phyloP scores from a whole-genome alignment of 129 eudicot genomes.

The Rutidosis leptorrhynchoides region DNA sequence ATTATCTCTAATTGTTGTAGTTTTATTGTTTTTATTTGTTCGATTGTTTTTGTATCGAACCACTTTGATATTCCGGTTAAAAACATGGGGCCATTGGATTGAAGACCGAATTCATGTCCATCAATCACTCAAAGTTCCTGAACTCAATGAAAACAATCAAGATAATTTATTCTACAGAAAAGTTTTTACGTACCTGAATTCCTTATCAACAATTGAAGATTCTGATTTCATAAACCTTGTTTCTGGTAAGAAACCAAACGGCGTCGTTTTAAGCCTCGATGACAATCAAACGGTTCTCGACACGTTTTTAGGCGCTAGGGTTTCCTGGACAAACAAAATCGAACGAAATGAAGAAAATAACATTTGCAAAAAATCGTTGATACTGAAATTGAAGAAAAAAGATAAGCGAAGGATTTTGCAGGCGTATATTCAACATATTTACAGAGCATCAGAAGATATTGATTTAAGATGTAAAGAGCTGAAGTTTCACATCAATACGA shows the following conservation, averaged over 20 bases:
- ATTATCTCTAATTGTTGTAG: conserved; percentile 12
- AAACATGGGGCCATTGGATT: conserved; percentile 48
- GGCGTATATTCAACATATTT: conserved; percentile 69
- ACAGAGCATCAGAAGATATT: conserved; percentile 54
- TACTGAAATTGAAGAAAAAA: conserved; percentile 36
- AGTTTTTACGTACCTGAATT: conserved; percentile 56
- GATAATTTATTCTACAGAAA: conserved; percentile 57
- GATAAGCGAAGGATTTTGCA: conserved; percentile 62
- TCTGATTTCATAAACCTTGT: conserved; percentile 64
- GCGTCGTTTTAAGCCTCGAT: conserved; percentile 49
- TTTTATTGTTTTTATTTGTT: conserved; percentile 24
- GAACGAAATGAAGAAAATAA: conserved; percentile 12
- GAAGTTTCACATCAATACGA: conserved; percentile 41
- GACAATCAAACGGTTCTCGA: conserved; percentile 48
- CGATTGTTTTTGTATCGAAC: conserved; percentile 57
- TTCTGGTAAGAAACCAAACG: conserved; percentile 49
- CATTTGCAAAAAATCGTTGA: neutral
- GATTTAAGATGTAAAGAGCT: conserved; percentile 44
- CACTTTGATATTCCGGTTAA: conserved; percentile 35
- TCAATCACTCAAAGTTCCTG: conserved; percentile 58
- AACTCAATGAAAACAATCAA: conserved; percentile 51
- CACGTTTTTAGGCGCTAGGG: conserved; percentile 59
- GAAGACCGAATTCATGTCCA: conserved; percentile 61
- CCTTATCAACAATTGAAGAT: conserved; percentile 66
- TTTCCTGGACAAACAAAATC: conserved; percentile 47